Evolutionary conservation across 2,329 filamentous ascomycete species (phyloP), one percentile per base, ranked within the genome.

Genomic region (Aspergillus melleus): DNA sequence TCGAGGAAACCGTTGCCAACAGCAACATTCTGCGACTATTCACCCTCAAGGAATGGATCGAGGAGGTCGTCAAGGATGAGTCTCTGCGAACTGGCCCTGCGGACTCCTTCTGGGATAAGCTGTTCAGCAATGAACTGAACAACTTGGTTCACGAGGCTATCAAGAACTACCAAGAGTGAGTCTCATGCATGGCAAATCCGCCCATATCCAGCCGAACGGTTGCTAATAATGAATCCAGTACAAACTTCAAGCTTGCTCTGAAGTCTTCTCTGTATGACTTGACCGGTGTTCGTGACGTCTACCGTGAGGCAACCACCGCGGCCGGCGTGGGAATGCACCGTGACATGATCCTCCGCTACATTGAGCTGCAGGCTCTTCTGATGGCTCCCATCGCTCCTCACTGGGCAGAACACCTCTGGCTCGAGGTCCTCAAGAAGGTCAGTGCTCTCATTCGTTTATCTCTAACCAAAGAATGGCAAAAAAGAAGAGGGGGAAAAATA

Each of bases 51-150:
- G 91, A 96, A 76, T 98, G 94, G 94, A 93, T 91, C 64, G 92
- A 98, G 77, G 91, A 96, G 72, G 85, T 91, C 70, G 79, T 90
- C 58, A 86, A 88, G 67, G 89, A 94, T 60, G 82, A 90, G 70
- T 84, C 85, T 59, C 88, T 96, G 71, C 88, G 94, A 54, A 87
- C 86, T n/a, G 92, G 91, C 53, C 83, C 88, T 67, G 85, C 87
- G 63, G 88, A 90, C 74, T 81, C 85, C 57, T 92, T 96, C 80
- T 91, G 92, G 77, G 95, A 99, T 74, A 85, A 88, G 59, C 83
- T 98, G 51, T 98, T 99, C 73, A 86, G 91, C 71, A 98, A 99
- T 74, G 94, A 99, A 78, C 85, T 99, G 81, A 95, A 96, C 74
- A 81, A 84, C 5, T 81, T 96, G 10, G 90, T 93, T n/a, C 83